Conservation (phyloP, 2,329 filamentous ascomycete genomes). For the Metarhizium guizhouense region DNA sequence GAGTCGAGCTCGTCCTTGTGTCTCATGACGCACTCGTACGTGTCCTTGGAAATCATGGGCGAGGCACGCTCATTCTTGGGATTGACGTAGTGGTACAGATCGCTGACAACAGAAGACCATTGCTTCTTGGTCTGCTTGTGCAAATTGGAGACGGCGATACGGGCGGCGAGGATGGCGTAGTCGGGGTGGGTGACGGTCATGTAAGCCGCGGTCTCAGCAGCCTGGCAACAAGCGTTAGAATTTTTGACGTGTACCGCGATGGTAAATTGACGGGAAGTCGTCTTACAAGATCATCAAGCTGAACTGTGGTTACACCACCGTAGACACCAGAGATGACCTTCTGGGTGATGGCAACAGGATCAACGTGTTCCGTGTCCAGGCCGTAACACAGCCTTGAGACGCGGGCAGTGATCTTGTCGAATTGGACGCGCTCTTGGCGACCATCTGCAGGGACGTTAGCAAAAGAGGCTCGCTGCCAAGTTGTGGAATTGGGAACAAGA, state of each 20-base stretch:
- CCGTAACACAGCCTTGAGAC: constrained; percentile 97
- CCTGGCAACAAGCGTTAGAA: constrained; percentile 41
- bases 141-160: constrained; percentile 97
- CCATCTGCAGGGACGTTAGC: constrained; percentile 59
- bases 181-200: constrained; percentile 99
- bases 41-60: constrained; percentile 90
- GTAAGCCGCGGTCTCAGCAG: constrained; percentile 96
- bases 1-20: constrained; percentile 97
- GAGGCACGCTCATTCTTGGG: constrained; percentile 76
- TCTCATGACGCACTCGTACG: constrained; percentile 88
- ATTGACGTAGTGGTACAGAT: constrained; percentile 94
- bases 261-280: neutral
- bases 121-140: constrained; percentile 99
- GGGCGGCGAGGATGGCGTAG: constrained; percentile 95
- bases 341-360: constrained; percentile 95
- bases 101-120: constrained; percentile 89
- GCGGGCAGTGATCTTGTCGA: constrained; percentile 99
- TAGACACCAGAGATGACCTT: constrained; percentile 99
- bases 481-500: neutral
- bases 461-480: neutral
- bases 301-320: constrained; percentile 91
- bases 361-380: constrained; percentile 87
- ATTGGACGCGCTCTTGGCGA: constrained; percentile 99
- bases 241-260: neutral
- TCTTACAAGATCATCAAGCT: constrained; percentile 92